Evolutionary conservation across 768 basidiomycete genomes (phyloP), one percentile per base, ranked within the genome.

Genomic region (Lactifluus echinatus): DNA sequence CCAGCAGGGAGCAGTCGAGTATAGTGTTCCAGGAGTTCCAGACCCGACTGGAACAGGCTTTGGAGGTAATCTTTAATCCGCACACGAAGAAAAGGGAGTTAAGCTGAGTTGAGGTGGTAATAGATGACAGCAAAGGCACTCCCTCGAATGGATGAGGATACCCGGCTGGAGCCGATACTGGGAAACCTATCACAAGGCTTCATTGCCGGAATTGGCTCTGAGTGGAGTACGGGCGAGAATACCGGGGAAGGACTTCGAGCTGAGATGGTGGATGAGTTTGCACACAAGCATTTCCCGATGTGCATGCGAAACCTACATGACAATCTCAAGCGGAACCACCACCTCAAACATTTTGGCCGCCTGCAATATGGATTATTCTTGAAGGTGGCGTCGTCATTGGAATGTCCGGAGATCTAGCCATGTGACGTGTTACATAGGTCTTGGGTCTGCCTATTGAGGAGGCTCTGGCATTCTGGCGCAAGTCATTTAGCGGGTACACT

Each of bases 261-360:
- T 1, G 95, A 96, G 51, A 94, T 95, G 93, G 77, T 99, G 1
- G 89, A 96, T 65, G 85, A 85, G 31, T 73, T 98, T 28, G 83
- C 93, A 0, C 76, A 73, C 64, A 87, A 86, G 69, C 92, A 97
- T 68, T 98, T 92, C 79, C 96, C 96, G 0, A 74, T 92, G 63
- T 99, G 96, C 69, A 96, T 96, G 93, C 84, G 91, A 49, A 85
- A 85, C 63, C 72, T 96, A 51, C 93, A 97, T 66, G 88, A 89
- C 52, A 82, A 75, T 51, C 72, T 97, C 56, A 77, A 80, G 60
- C 74, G 79, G 62, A 88, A 92, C 68, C 79, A 82, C 49, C 95
- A 97, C 68, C 73, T 99, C 63, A 95, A 94, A 68, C 93, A 99
- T 69, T 89, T 84, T 70, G 95, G 89, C 11, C 77, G 96, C 29